These are phyloP conservation scores for Nakaseomyces uthaithaninus DNA, from an alignment of 1,139 yeast genomes.

Conservation along the genomic window DNA sequence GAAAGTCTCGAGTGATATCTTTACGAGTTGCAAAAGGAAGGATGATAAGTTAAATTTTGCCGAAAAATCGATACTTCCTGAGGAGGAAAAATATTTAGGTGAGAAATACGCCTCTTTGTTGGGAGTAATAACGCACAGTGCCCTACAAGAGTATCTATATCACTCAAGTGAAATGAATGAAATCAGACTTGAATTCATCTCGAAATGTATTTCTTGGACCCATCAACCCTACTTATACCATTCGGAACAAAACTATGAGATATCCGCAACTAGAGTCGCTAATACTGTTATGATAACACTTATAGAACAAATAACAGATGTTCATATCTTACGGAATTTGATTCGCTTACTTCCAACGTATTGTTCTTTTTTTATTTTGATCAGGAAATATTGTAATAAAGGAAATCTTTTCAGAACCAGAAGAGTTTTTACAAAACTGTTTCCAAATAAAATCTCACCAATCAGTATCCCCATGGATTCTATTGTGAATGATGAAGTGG, in stretches of 20 bases:
- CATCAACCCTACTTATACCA: constrained; percentile 49
- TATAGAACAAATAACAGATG: constrained; percentile 17
- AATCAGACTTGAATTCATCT: constrained; percentile 16
- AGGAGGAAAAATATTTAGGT: constrained; percentile 19
- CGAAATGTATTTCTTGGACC: constrained; percentile 46
- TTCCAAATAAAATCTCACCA: constrained; percentile 65
- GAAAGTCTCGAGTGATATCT: not conserved
- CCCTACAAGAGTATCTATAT: constrained; percentile 14
- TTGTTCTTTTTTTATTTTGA: constrained; percentile 44
- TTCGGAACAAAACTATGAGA: constrained; percentile 40
- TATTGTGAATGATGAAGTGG: constrained; percentile 57
- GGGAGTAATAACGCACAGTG: constrained; percentile 15
- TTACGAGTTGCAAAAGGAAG: constrained; percentile 17
- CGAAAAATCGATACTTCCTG: constrained; percentile 11
- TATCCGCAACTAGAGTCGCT: constrained; percentile 41
- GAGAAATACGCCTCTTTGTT: constrained; percentile 20
- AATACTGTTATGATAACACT: constrained; percentile 43
- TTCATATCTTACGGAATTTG: constrained; percentile 39
- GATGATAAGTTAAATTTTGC: constrained; percentile 13
- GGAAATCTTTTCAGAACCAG: constrained; percentile 48
- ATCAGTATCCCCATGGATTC: constrained; percentile 63
- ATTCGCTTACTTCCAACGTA: constrained; percentile 47
- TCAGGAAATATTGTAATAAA: constrained; percentile 47
- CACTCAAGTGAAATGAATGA: constrained; percentile 11
- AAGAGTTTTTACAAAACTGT: constrained; percentile 56